phyloP scores from a whole-genome alignment of 805 yeast species.

The Myxozyma nipponensis region DNA sequence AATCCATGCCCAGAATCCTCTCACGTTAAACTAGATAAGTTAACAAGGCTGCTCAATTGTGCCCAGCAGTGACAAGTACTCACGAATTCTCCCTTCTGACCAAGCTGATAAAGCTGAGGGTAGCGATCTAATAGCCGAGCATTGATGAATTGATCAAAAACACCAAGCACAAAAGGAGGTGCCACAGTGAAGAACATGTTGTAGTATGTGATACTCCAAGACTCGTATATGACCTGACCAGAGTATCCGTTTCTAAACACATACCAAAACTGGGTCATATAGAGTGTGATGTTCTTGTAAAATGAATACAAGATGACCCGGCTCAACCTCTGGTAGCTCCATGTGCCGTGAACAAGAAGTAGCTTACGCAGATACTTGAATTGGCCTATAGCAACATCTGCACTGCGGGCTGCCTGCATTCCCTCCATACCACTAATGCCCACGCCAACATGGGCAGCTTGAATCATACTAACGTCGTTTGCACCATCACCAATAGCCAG shows the following conservation, averaged over 20 bases:
- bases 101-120: constrained; percentile 87
- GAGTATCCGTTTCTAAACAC: constrained; percentile 89
- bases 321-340: constrained; percentile 95
- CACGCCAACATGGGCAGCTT: constrained; percentile 98
- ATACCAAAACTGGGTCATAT: constrained; percentile 98
- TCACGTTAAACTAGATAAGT: constrained; percentile 58
- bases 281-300: constrained; percentile 90
- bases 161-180: constrained; percentile 95
- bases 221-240: constrained; percentile 93
- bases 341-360: constrained; percentile 88
- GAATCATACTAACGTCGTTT: constrained; percentile 97
- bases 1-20: constrained; percentile 97
- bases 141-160: constrained; percentile 92
- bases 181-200: constrained; percentile 90
- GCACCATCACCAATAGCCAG: constrained; percentile 99
- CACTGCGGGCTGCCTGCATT: constrained; percentile 98
- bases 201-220: constrained; percentile 96
- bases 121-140: constrained; percentile 85
- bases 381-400: constrained; percentile 96
- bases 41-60: not conserved
- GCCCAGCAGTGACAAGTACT: constrained; percentile 2
- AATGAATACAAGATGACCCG: constrained; percentile 91
- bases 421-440: constrained; percentile 99
- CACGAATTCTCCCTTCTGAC: constrained; percentile 74
- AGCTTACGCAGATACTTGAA: constrained; percentile 80